Base-by-base conservation (phyloP, 73 alveolate genomes). In the Effrenium voratum region DNA sequence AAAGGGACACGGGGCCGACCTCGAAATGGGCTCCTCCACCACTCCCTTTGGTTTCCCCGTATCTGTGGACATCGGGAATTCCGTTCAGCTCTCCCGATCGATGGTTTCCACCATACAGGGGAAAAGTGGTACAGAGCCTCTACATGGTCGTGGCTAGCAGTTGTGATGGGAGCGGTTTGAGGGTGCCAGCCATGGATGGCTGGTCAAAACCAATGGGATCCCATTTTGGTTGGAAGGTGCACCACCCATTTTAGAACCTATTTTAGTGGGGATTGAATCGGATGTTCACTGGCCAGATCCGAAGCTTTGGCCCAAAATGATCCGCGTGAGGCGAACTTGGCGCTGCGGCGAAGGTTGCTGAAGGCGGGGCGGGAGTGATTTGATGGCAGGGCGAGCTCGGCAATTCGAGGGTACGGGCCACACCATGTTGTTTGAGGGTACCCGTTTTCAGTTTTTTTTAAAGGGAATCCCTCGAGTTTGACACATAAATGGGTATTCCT, bases 261-360 rank as follows among this genome's bases (percentile, higher is more conserved):
- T n/a, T n/a, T n/a, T n/a, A n/a, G n/a, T n/a, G n/a, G n/a, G n/a
- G n/a, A n/a, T n/a, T n/a, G n/a, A n/a, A n/a, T n/a, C n/a, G n/a
- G n/a, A n/a, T n/a, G n/a, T n/a, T n/a, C n/a, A n/a, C n/a, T n/a
- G n/a, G n/a, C 63, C 26, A 52, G 26, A 12, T 12, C 63, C 63
- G 19, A 52, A 12, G 63, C 19, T 52, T 19, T 12, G 22, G 55
- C 24, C 22, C 32, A 19, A 3, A 5, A 19, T n/a, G 6, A 6
- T 36, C 85, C 34, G 36, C 16, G 22, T 30, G 34, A 85, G 94
- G 94, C 57, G 81, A 85, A 85, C 81, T 81, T 85, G 44, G 94
- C 94, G 5, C 26, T 85, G 60, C 49, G 76, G 57, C 94, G 76
- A 36, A 68, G 52, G 57, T 70, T 63, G 44, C 75, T 85, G 45